phyloP scores from a whole-genome alignment of 306 rosid species.

The Prunus campanulata region DNA sequence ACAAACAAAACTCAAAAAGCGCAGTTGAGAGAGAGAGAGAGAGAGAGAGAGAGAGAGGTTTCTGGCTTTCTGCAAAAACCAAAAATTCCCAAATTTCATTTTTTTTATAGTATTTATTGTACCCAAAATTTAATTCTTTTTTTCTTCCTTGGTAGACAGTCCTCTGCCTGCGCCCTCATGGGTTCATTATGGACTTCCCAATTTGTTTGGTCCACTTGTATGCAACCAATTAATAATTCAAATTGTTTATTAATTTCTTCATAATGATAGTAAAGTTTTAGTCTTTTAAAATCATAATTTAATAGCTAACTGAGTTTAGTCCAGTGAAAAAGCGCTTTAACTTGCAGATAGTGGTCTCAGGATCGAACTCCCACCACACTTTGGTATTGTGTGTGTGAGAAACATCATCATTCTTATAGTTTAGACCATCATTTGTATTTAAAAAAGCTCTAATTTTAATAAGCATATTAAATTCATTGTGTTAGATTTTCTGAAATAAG shows the following conservation, averaged over 20 bases:
- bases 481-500: too few relatives aligned
- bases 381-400: too few relatives aligned
- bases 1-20: constrained; percentile 11
- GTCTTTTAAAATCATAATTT: too few relatives aligned
- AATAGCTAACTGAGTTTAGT: too few relatives aligned
- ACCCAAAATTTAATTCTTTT: constrained; percentile 16
- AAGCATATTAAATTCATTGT: too few relatives aligned
- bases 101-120: not conserved
- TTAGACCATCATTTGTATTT: too few relatives aligned
- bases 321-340: too few relatives aligned
- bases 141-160: not conserved
- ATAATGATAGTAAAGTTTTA: too few relatives aligned
- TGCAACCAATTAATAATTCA: constrained; percentile 11
- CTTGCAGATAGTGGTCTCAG: fast-evolving
- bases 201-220: constrained; percentile 25
- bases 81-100: not conserved
- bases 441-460: too few relatives aligned
- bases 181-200: constrained; percentile 22
- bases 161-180: constrained; percentile 36
- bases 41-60: constrained; percentile 2
- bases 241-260: too few relatives aligned
- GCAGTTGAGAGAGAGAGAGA: not conserved
- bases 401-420: too few relatives aligned
- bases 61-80: constrained; percentile 4
- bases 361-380: too few relatives aligned